Conservation (phyloP, 2,329 filamentous ascomycete species). For the Didymosphaeria variabile region DNA sequence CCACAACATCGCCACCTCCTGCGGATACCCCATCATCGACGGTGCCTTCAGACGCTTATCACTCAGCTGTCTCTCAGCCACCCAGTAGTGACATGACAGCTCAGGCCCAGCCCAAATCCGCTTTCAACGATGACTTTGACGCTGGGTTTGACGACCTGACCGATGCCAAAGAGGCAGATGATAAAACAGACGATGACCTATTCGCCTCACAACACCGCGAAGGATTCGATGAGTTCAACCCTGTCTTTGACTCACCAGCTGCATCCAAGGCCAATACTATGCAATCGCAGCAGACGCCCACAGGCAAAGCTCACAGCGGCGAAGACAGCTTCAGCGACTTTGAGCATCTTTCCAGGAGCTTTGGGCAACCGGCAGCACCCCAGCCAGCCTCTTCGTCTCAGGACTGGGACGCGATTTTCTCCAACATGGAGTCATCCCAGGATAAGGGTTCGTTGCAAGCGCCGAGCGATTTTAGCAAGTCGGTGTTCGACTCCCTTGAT, state of each 20-base stretch:
- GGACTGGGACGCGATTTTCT: slow-evolving; percentile 97
- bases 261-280: slow-evolving; percentile 59
- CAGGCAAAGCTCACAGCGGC: slow-evolving; percentile 45
- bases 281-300: slow-evolving; percentile 54
- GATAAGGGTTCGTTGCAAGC: slow-evolving; percentile 46
- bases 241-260: slow-evolving; percentile 76
- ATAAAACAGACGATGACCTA: slow-evolving; percentile 78
- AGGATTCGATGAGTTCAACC: slow-evolving; percentile 79
- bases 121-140: slow-evolving; percentile 78
- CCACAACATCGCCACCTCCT: slow-evolving; percentile 50
- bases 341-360: slow-evolving; percentile 54
- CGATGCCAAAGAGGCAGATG: slow-evolving; percentile 78
- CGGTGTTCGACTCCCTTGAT: slow-evolving; percentile 48
- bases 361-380: slow-evolving; percentile 50
- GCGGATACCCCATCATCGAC: slow-evolving; percentile 52
- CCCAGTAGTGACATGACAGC: slow-evolving; percentile 44
- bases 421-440: slow-evolving; percentile 70
- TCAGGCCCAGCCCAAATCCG: slow-evolving; percentile 52
- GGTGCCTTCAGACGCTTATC: slow-evolving; percentile 53
- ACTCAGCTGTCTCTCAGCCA: slow-evolving; percentile 51
- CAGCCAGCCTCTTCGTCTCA: slow-evolving; percentile 61
- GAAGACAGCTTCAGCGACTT: slow-evolving; percentile 62
- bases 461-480: slow-evolving; percentile 47
- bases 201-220: slow-evolving; percentile 70
- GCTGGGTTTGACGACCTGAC: slow-evolving; percentile 84